Percentiles rank a stretch among this genome's conserved stretches.
Conservation (phyloP, 495 filamentous ascomycete genomes). For the Xylaria acuta region DNA sequence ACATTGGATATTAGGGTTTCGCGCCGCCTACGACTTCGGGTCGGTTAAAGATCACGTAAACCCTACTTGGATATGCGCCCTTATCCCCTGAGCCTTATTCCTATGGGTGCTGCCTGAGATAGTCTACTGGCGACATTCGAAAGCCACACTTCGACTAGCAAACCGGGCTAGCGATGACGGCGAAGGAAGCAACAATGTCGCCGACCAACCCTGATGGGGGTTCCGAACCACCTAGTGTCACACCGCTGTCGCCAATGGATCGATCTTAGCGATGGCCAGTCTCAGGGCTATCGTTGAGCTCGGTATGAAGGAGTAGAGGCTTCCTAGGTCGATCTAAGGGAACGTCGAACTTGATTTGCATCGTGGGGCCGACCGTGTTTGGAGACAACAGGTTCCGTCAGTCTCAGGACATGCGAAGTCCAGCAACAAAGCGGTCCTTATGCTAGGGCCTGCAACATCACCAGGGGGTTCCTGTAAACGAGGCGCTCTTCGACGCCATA, state of each 20-base stretch:
- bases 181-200: not conserved
- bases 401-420: slow-evolving; percentile 10
- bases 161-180: not conserved
- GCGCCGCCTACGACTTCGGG: not conserved
- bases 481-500: slow-evolving; percentile 3
- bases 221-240: not conserved
- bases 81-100: not conserved
- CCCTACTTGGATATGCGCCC: slow-evolving; percentile 3
- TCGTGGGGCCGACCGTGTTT: not conserved
- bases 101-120: not conserved
- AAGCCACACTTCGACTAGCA: not conserved
- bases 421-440: not conserved
- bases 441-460: not conserved
- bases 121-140: not conserved
- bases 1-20: not conserved
- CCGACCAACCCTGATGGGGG: not conserved
- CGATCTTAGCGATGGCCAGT: not conserved
- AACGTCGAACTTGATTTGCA: not conserved
- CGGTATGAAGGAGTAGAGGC: not conserved
- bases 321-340: not conserved
- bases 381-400: not conserved
- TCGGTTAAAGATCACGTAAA: not conserved
- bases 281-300: not conserved
- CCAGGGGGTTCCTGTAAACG: not conserved
- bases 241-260: slow-evolving; percentile 4